Evolutionary conservation across 805 yeast species (phyloP), one percentile per base, ranked within the genome.

Genomic region (Priceomyces haplophilus): DNA sequence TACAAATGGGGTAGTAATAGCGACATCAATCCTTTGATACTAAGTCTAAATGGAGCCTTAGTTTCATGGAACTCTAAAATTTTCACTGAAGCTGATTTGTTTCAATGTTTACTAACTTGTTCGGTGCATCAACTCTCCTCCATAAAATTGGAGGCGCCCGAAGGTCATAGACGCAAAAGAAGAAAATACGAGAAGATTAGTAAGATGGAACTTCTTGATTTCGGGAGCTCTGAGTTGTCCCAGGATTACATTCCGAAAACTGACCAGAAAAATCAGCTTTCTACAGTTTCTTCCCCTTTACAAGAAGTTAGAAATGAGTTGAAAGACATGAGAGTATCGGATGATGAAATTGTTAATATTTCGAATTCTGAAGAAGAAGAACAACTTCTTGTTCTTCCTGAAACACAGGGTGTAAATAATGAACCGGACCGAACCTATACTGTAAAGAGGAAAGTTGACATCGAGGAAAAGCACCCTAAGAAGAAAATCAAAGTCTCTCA

Each of bases 191-290:
- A 65, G 42, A 56, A 58, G 32, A 67, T 63, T 2, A 59, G 55
- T 38, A 62, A 58, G 13, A 53, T 66, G 27, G 65, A 65, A 36
- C 68, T 68, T 40, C 65, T 68, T 40, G 65, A 63, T 43, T 61
- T 67, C 29, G 41, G 29, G 13, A 35, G 44, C 15, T 35, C 44
- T 5, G 12, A 27, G 12, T n/a, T 13, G 15, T 15, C 44, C 2
- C 35, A 35, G 24, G 21, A n/a, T n/a, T 12, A n/a, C 5, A 11
- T 4, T 13, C n/a, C 12, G 11, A 19, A 16, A 3, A 19, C 5
- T 12, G 10, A 13, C 8, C 37, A 23, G 13, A 12, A 19, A 4
- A 13, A 7, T 13, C 27, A 16, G 13, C 29, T 7, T 4, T 10
- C 21, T 11, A 16, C 7, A 3, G 32, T 20, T 16, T 13, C 17